Conservation (phyloP, 2,329 filamentous ascomycete genomes). For the Penicillium sp. region DNA sequence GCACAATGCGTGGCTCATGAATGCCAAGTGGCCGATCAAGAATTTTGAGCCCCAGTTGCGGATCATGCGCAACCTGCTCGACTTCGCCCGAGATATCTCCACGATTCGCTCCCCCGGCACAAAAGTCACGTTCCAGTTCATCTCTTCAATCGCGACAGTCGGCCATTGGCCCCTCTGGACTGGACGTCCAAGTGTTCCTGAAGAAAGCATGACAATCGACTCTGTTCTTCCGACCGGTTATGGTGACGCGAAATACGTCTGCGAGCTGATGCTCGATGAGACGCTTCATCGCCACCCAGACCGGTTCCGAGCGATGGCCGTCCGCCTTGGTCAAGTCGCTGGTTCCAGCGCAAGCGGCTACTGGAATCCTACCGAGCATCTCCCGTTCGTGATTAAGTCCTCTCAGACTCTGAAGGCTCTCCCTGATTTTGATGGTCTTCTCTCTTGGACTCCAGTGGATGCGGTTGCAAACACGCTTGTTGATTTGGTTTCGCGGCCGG, state of each 20-base stretch:
- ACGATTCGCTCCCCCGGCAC: slow-evolving; percentile 7
- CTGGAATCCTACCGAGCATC: slow-evolving; percentile 58
- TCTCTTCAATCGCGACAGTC: slow-evolving; percentile 46
- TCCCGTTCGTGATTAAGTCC: slow-evolving; percentile 53
- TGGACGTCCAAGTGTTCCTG: slow-evolving; percentile 1
- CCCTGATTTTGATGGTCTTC: slow-evolving; percentile 43
- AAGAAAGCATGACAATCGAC: slow-evolving; percentile 36
- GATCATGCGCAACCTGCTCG: slow-evolving; percentile 17
- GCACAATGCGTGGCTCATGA: slow-evolving; percentile 31
- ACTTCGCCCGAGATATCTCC: slow-evolving; percentile 8
- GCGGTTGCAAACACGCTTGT: slow-evolving; percentile 37
- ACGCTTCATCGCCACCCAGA: slow-evolving; percentile 48
- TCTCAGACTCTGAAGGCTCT: slow-evolving; percentile 47
- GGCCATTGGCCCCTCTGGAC: slow-evolving; percentile 27
- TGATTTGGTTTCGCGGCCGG: slow-evolving; percentile 8
- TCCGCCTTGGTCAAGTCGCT: slow-evolving; percentile 56
- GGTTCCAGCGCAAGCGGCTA: slow-evolving; percentile 52
- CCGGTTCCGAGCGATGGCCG: slow-evolving; percentile 46
- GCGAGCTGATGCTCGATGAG: slow-evolving; percentile 52
- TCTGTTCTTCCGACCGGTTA: slow-evolving; percentile 48
- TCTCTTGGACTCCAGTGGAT: slow-evolving; percentile 53
- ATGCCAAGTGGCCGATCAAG: slow-evolving; percentile 1
- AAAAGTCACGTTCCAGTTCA: slow-evolving; percentile 38
- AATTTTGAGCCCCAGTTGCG: slow-evolving; percentile 17
- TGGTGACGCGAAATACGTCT: slow-evolving; percentile 54